Evolutionary conservation across 2,329 filamentous ascomycete species (phyloP).

Genomic region (Dothideomycetes sp.): DNA sequence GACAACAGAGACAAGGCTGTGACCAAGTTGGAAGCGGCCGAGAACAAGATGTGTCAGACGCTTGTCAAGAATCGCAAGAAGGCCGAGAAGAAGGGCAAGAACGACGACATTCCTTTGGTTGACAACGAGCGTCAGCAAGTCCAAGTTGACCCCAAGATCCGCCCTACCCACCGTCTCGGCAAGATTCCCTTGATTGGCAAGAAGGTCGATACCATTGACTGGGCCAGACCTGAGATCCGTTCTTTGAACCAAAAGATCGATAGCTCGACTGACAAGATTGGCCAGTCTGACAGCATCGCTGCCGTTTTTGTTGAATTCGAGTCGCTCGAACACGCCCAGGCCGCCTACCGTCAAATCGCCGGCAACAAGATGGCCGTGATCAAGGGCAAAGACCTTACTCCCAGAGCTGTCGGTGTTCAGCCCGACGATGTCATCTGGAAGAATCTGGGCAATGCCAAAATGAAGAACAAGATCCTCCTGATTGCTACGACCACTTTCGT

Average conservation of each 20-base stretch:
- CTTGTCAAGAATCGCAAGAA: conserved; percentile 22
- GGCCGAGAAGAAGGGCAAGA: conserved; percentile 12
- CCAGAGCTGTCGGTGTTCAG: conserved; percentile 32
- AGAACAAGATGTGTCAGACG: conserved; percentile 34
- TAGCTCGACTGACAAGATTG: conserved; percentile 47
- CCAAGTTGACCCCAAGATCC: conserved; percentile 55
- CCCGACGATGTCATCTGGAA: conserved; percentile 41
- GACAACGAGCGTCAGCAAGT: conserved; percentile 25
- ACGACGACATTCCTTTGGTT: conserved; percentile 12
- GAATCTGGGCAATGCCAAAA: conserved; percentile 32
- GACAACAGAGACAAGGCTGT: conserved; percentile 35
- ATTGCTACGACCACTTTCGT: conserved; percentile 26
- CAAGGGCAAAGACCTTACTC: conserved; percentile 19
- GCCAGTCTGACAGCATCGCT: conserved; percentile 53
- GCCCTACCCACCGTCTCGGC: conserved; percentile 67
- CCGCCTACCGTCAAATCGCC: conserved; percentile 56
- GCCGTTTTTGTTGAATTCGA: conserved; percentile 85
- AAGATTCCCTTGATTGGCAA: conserved; percentile 61
- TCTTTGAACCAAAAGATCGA: conserved; percentile 62
- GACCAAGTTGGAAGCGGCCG: conserved; percentile 35
- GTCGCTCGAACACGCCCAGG: conserved; percentile 72
- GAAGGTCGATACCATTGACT: conserved; percentile 89
- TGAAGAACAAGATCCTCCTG: conserved; percentile 21
- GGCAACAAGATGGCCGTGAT: not conserved
- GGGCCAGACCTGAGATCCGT: conserved; percentile 65